These are phyloP conservation scores for Phytophthora colocasiae DNA, from an alignment of 352 stramenopile species.

Conservation along the genomic window DNA sequence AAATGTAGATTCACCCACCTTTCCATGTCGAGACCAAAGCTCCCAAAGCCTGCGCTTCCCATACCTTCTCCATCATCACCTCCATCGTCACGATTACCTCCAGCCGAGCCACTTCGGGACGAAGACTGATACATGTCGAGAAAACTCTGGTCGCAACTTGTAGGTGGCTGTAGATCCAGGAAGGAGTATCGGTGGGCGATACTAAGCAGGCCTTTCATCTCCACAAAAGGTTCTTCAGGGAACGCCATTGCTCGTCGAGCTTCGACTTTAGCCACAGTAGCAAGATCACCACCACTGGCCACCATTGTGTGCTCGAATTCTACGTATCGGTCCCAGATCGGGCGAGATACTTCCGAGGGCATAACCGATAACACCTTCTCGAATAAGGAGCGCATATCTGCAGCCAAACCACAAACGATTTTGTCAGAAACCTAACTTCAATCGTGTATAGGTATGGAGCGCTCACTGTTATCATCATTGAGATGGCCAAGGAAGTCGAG, in stretches of 20 bases:
- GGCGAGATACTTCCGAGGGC: slow-evolving; percentile 77
- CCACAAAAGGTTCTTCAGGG: slow-evolving; percentile 74
- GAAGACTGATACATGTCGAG: slow-evolving; percentile 80
- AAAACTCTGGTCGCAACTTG: slow-evolving; percentile 74
- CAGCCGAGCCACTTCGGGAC: slow-evolving; percentile 28
- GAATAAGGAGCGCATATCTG: slow-evolving; percentile 90
- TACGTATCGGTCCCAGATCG: slow-evolving; percentile 89
- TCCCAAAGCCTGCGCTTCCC: slow-evolving; percentile 23
- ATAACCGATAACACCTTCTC: slow-evolving; percentile 90
- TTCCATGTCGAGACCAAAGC: slow-evolving; percentile 51
- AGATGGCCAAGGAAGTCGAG: slow-evolving; percentile 87
- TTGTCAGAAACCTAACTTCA: slow-evolving; percentile 2
- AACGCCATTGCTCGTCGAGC: slow-evolving; percentile 80
- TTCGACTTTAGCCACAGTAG: slow-evolving; percentile 85
- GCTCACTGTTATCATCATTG: slow-evolving; percentile 92
- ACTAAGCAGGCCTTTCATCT: slow-evolving; percentile 84
- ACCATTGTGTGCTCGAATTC: slow-evolving; percentile 90
- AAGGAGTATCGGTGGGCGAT: slow-evolving; percentile 87
- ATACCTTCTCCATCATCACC: slow-evolving; percentile 35
- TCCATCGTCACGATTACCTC: slow-evolving; percentile 24
- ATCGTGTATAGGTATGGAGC: neutral
- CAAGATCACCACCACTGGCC: slow-evolving; percentile 82
- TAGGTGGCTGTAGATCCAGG: slow-evolving; percentile 67
- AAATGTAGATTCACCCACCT: slow-evolving; percentile 35
- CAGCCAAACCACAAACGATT: slow-evolving; percentile 7